These are phyloP conservation scores for Krasilnikovozyma curviuscula DNA, from an alignment of 768 basidiomycete species.

Conservation along the genomic window DNA sequence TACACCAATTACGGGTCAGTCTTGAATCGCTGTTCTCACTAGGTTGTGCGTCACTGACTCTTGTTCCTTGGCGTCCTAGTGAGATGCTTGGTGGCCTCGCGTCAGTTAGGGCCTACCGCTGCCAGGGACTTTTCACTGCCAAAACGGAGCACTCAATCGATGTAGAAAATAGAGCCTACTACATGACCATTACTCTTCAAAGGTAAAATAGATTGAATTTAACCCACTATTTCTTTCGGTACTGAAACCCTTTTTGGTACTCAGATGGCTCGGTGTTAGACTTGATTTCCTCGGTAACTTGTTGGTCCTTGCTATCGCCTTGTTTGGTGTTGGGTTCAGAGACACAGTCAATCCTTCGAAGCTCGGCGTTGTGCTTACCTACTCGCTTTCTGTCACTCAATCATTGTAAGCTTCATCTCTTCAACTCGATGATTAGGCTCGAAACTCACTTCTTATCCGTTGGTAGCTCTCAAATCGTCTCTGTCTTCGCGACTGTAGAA, in stretches of 20 bases:
- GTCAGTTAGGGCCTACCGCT: constrained; percentile 1
- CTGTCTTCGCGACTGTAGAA: constrained; percentile 41
- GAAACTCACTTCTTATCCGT: background rate
- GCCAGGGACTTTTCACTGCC: background rate
- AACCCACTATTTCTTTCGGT: background rate
- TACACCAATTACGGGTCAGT: constrained; percentile 15
- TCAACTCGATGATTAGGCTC: background rate
- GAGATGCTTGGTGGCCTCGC: constrained; percentile 5
- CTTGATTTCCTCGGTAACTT: constrained; percentile 48
- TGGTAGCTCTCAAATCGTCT: constrained; percentile 34
- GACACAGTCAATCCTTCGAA: constrained; percentile 39
- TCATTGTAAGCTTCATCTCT: constrained; percentile 10
- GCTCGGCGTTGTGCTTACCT: constrained; percentile 43
- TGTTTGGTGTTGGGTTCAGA: constrained; percentile 48
- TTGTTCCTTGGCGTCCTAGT: too few species aligned
- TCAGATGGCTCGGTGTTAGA: constrained; percentile 39
- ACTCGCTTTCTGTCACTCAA: constrained; percentile 27
- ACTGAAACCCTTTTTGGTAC: background rate
- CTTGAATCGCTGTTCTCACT: too few species aligned
- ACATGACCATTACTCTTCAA: background rate
- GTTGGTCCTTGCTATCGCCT: constrained; percentile 47
- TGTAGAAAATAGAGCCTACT: constrained; percentile 3
- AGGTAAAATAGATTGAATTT: background rate
- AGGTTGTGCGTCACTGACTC: too few species aligned
- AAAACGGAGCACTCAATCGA: constrained; percentile 2